Conservation (phyloP, 176 grass and related monocot species). For the Lolium multiflorum region DNA sequence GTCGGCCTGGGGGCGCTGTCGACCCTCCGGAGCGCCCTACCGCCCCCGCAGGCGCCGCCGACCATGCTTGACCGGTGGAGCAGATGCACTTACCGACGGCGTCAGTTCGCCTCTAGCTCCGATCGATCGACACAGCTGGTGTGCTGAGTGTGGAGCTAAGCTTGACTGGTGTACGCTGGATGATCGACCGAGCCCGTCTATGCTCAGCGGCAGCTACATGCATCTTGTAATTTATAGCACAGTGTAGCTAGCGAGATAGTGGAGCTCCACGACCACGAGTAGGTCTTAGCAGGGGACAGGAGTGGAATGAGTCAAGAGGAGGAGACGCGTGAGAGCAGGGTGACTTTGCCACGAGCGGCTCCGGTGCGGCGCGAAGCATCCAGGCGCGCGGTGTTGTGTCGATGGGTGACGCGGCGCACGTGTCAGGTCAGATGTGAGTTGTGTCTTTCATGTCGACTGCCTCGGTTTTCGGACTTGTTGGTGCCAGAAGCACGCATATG, state of each 20-base stretch:
- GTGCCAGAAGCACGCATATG: background rate
- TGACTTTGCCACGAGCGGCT: background rate
- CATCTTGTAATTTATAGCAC: constrained; percentile 22
- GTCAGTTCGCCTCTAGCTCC: background rate
- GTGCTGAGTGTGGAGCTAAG: background rate
- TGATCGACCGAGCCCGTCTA: background rate
- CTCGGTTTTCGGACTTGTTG: background rate
- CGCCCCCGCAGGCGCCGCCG: background rate
- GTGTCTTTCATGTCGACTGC: background rate
- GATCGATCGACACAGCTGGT: background rate
- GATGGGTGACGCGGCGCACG: background rate
- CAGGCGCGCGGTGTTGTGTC: background rate
- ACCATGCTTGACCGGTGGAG: background rate
- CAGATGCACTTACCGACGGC: background rate
- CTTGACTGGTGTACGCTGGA: background rate
- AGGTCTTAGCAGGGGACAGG: background rate
- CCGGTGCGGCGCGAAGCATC: constrained; percentile 6
- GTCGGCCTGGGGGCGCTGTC: background rate
- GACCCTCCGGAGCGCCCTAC: background rate
- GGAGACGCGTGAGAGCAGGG: constrained; percentile 7
- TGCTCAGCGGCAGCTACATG: background rate
- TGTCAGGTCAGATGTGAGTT: background rate
- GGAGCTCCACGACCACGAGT: background rate
- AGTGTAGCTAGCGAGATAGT: background rate
- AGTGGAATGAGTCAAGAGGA: constrained; percentile 11